phyloP scores from a whole-genome alignment of 441 rosid species.

The Breynia disticha region DNA sequence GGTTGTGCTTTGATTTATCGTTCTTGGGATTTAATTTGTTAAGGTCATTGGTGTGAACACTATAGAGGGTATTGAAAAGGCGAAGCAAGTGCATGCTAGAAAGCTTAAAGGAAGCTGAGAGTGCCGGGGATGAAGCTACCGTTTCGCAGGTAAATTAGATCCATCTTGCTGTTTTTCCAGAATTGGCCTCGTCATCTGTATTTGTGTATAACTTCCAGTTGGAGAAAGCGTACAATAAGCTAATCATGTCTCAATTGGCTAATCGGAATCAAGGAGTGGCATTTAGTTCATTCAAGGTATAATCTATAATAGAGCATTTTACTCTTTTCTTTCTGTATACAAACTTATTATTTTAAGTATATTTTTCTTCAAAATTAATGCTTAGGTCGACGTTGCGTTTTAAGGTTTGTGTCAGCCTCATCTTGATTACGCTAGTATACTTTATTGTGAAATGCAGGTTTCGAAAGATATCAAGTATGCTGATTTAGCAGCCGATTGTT shows the following conservation, averaged over 20 bases:
- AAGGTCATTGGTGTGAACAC: slow-evolving; percentile 92
- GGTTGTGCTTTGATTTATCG: neutral
- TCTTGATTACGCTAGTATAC: slow-evolving; percentile 10
- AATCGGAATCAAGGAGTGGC: slow-evolving; percentile 78
- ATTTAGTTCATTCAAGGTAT: slow-evolving; percentile 79
- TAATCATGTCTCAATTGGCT: slow-evolving; percentile 75
- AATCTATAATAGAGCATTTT: neutral
- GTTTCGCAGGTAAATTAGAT: slow-evolving; percentile 52
- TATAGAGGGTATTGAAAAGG: slow-evolving; percentile 67
- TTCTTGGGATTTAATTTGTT: slow-evolving; percentile 8
- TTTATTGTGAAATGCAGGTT: slow-evolving; percentile 46
- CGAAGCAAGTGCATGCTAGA: slow-evolving; percentile 51
- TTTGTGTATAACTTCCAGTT: slow-evolving; percentile 37
- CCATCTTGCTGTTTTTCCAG: neutral
- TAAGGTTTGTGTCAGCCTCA: neutral
- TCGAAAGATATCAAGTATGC: slow-evolving; percentile 92
- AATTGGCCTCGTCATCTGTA: neutral
- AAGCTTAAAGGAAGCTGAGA: slow-evolving; percentile 86
- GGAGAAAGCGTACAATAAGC: slow-evolving; percentile 91
- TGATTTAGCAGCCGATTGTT: slow-evolving; percentile 84
- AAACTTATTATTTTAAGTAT: no score
- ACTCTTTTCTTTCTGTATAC: neutral
- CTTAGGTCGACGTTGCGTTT: no score
- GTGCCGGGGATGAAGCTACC: slow-evolving; percentile 66
- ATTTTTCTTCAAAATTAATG: no score